Conservation (phyloP, 371 early-diverging fungal species). For the Lichtheimia hyalospora region DNA sequence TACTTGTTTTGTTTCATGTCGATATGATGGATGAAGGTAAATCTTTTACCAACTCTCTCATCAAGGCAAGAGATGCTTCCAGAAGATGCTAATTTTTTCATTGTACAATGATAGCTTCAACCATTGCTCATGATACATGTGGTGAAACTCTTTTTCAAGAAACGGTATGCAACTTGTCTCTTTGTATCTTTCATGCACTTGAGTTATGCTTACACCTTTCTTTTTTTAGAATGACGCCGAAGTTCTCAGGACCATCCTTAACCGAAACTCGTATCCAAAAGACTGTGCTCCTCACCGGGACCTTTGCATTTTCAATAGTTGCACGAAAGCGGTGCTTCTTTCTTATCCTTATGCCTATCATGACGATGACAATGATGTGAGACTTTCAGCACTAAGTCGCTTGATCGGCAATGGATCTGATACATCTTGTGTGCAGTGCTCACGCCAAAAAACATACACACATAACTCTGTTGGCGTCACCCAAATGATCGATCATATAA, state of each 20-base stretch:
- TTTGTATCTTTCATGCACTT: too few species aligned
- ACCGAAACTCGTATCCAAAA: neutral
- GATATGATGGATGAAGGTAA: constrained; percentile 4
- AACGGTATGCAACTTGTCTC: constrained; percentile 3
- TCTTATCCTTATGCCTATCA: constrained; percentile 31
- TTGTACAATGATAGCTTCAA: too few species aligned
- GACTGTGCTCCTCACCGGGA: constrained; percentile 16
- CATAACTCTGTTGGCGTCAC: constrained; percentile 5
- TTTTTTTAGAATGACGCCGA: neutral
- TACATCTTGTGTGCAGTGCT: constrained; percentile 29
- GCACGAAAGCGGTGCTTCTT: constrained; percentile 25
- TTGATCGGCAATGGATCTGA: neutral
- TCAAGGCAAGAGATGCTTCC: too few species aligned
- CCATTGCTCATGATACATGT: neutral
- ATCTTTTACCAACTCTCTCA: neutral
- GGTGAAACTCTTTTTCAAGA: constrained; percentile 9
- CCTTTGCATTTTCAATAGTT: constrained; percentile 33
- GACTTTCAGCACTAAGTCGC: neutral
- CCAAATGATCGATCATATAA: constrained; percentile 15
- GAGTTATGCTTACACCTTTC: constrained; percentile 2
- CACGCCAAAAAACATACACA: constrained; percentile 15
- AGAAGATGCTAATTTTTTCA: too few species aligned
- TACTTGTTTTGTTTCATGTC: constrained; percentile 59
- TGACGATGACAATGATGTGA: constrained; percentile 6
- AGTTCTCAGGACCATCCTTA: neutral